Conservation (phyloP, 257 asterid species). For the Rauvolfia tetraphylla region DNA sequence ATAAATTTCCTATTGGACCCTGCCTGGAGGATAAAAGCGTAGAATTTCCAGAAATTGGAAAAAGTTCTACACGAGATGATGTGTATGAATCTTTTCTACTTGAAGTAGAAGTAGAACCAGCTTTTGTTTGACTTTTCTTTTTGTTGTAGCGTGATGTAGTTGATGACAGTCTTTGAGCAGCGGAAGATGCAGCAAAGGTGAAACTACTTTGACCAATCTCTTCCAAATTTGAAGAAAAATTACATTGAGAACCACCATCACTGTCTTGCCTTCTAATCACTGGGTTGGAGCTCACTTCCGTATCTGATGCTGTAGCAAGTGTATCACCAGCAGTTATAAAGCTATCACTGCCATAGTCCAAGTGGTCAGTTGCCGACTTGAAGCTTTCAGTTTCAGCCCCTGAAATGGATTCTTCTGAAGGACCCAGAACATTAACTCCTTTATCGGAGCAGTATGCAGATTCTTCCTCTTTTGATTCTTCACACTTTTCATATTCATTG, state of each 20-base stretch:
- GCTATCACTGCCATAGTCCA: conserved; percentile 63
- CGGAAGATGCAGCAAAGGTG: conserved; percentile 66
- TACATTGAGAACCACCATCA: conserved; percentile 45
- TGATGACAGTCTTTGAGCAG: conserved; percentile 46
- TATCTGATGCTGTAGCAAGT: conserved; percentile 39
- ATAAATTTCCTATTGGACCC: conserved; percentile 39
- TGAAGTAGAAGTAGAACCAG: conserved; percentile 39
- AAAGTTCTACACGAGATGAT: conserved; percentile 38
- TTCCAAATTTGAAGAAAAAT: conserved; percentile 35
- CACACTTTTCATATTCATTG: conserved; percentile 37
- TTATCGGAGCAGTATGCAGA: conserved; percentile 27
- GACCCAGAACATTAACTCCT: conserved; percentile 35
- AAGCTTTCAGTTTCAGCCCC: conserved; percentile 88
- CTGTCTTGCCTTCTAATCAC: conserved; percentile 52
- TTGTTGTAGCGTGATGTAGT: conserved; percentile 42
- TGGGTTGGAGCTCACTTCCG: conserved; percentile 54
- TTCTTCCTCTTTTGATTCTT: conserved; percentile 30
- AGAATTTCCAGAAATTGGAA: conserved; percentile 50
- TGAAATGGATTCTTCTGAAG: conserved; percentile 63
- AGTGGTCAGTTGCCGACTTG: conserved; percentile 78
- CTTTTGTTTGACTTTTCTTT: conserved; percentile 56
- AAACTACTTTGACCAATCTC: conserved; percentile 49
- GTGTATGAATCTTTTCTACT: conserved; percentile 39
- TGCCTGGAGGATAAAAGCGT: conserved; percentile 38
- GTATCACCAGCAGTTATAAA: conserved; percentile 66